These are phyloP conservation scores for Scheffersomyces lignicola DNA, from an alignment of 1,139 yeast species.

Conservation along the genomic window DNA sequence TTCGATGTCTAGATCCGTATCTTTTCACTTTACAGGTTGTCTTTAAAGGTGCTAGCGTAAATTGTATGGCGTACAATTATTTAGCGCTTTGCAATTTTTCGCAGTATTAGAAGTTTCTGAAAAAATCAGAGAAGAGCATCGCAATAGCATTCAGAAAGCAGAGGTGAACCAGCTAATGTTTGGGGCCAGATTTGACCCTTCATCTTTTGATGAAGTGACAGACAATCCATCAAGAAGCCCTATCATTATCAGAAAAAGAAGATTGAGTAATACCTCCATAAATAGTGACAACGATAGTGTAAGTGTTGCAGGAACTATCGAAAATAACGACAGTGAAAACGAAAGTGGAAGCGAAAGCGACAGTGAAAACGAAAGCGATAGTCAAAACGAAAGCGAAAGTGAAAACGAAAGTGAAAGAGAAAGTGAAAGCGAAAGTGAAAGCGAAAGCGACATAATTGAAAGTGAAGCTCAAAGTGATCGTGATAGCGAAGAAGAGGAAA, in stretches of 20 bases:
- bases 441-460: constrained; percentile 12
- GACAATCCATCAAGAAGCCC: constrained; percentile 6
- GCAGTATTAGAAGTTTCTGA: not conserved
- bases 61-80: too few species aligned
- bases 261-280: constrained; percentile 13
- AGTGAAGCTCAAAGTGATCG: constrained; percentile 13
- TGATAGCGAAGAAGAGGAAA: constrained; percentile 12
- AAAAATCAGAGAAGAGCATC: constrained; percentile 1
- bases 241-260: constrained; percentile 17
- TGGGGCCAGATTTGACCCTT: constrained; percentile 64
- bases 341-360: constrained; percentile 13
- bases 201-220: constrained; percentile 20
- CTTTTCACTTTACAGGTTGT: too few species aligned
- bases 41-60: too few species aligned
- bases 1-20: too few species aligned
- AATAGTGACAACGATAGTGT: constrained; percentile 12
- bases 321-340: constrained; percentile 10
- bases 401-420: constrained; percentile 15
- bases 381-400: constrained; percentile 15
- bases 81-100: constrained; percentile 1
- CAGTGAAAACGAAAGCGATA: constrained; percentile 13
- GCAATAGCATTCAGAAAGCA: not conserved
- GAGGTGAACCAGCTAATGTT: constrained; percentile 51
- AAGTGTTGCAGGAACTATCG: too few species aligned
- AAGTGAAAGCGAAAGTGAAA: constrained; percentile 13